Conservation (phyloP, 169 alveolate genomes). For the Plasmodium relictum region DNA sequence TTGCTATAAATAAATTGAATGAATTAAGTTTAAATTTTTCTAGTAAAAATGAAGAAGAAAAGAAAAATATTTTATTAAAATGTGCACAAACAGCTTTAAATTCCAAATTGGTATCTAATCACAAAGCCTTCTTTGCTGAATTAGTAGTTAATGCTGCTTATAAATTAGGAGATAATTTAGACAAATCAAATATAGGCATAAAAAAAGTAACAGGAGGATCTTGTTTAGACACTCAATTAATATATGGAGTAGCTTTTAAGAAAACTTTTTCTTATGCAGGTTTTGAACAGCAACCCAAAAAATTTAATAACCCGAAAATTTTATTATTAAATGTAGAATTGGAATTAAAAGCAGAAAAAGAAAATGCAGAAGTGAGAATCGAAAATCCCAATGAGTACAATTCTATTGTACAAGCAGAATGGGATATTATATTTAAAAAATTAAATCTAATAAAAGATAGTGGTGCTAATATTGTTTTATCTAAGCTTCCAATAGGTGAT, state of each 20-base stretch:
- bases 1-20: constrained; percentile 87
- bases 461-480: constrained; percentile 95
- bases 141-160: constrained; percentile 97
- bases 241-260: constrained; percentile 98
- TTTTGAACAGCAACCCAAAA: constrained; percentile 98
- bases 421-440: constrained; percentile 97
- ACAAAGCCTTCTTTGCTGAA: constrained; percentile 95
- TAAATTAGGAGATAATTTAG: constrained; percentile 93
- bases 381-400: constrained; percentile 95
- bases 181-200: constrained; percentile 96
- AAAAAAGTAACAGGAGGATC: constrained; percentile 98
- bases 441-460: constrained; percentile 93
- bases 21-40: constrained; percentile 83
- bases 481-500: constrained; percentile 98
- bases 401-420: constrained; percentile 98
- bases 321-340: constrained; percentile 95
- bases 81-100: constrained; percentile 99
- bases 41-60: constrained; percentile 86
- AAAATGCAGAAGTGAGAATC: constrained; percentile 98
- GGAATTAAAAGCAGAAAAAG: constrained; percentile 98
- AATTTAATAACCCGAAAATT: constrained; percentile 94
- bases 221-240: constrained; percentile 91
- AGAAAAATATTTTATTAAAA: constrained; percentile 90
- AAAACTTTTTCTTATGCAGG: constrained; percentile 99
- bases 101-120: constrained; percentile 95